Evolutionary conservation across 192 early-diverging fungal genomes (phyloP), one percentile per base, ranked within the genome.

Genomic region (Coemansia sp.): DNA sequence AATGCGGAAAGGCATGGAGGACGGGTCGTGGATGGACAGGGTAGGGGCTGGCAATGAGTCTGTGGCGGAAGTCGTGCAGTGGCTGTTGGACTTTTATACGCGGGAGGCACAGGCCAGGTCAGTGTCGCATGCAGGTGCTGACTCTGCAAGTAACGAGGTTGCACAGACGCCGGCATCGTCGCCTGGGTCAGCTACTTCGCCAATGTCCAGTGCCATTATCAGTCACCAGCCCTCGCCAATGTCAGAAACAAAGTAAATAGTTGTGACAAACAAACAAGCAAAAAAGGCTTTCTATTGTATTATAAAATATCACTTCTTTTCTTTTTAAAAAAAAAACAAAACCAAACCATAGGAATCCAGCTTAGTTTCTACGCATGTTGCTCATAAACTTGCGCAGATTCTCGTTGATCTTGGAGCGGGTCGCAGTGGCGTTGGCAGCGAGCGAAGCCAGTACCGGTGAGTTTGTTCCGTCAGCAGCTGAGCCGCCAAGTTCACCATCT

Each of bases 331-430:
- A 49, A 49, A 49, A 49, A 14, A 49, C 4, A 18, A 49, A 49
- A 11, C 40, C 7, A 45, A 12, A 45, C 7, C 22, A 16, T 16
- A 16, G 40, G 40, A 45, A 45, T 38, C 59, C 50, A 30, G 30
- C 14, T 45, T 48, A 73, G 42, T 56, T 62, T 6, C 72, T 64
- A 3, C 77, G 71, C 77, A 81, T 81, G 64, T 72, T 76, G 73
- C 69, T 76, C 70, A 84, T 73, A 25, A 84, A 71, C 62, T 72
- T 71, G 49, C 82, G 82, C 34, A 84, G 66, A 63, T 84, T 84
- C 30, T 84, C 72, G 66, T 84, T 84, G 45, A 84, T 50, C 56
- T 67, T 68, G 2, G 74, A 57, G 28, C 75, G 67, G 28, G 75
- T 76, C 14, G 79, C 74, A 5, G 72, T 72, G n/a, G 73, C 78